Base-by-base conservation (phyloP, 163 green algal genomes). In the Chlorella variabilis region DNA sequence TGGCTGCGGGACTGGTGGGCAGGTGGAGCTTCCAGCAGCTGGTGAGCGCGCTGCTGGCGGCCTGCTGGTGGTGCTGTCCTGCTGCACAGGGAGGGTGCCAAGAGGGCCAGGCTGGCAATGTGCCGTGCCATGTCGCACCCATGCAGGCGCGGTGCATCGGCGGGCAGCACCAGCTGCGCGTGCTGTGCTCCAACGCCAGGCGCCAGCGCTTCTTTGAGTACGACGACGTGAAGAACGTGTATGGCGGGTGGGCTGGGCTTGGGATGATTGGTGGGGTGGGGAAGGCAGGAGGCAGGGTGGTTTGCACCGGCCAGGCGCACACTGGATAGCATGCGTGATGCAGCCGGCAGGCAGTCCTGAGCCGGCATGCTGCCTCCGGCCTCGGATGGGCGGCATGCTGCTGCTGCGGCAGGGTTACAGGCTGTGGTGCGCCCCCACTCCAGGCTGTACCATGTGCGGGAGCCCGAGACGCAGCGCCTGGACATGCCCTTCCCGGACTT, bases 401-500 rank as follows among this genome's bases (percentile, higher is more conserved):
- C 15, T 54, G 45, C 45, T 63, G 54, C 23, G 54, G 23, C 54
- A 63, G 20, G 23, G 18, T 63, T n/a, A 63, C 54, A 63, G 23
- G 54, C 23, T 63, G 54, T n/a, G 18, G 45, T 63, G n/a, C 58
- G 17, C 51, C 36, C n/a, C 25, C 15, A 2, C 54, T 27, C 49
- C 59, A 80, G 70, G 11, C 25, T 41, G 31, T 93, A 91, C 62
- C 86, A 93, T 61, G 81, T 93, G 13, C 63, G 89, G 7, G 89
- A 93, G 85, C 87, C 85, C 1, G 65, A 90, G 27, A 88, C 78
- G 2, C 82, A 83, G 48, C 51, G 62, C 13, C 69, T 91, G 29
- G 33, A 77, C 11, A 85, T 91, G 87, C 56, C 62, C 3, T 63
- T 90, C 8, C 38, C 45, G 4, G 85, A 90, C 23, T 89, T 88